Base-by-base conservation (phyloP, 257 asterid genomes). In the Solanum corneliomulleri region DNA sequence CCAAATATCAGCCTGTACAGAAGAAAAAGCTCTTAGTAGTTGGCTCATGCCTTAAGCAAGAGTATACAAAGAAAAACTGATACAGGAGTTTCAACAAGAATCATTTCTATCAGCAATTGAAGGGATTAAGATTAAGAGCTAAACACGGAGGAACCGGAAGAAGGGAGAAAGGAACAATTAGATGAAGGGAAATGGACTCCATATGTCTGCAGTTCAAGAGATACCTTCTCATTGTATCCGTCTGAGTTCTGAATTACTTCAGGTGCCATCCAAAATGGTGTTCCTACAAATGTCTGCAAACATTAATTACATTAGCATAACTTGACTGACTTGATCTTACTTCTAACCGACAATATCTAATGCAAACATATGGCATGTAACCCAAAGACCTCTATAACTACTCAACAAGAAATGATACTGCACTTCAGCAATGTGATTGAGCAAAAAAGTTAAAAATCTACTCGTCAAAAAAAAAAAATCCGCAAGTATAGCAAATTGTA, bases 201-300 rank as follows among this genome's bases (percentile, higher is more conserved):
- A n/a, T 64, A 42, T 35, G 69, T 86, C 83, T 69, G 69, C 85
- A 81, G 69, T 81, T 49, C 69, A 83, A 87, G 83, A 75, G 76
- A 83, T 91, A 93, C 99, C 99, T 97, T 97, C 90, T 97, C 99
- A 89, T 97, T 96, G 90, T 97, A 97, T 90, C 99, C 99, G 35
- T 97, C 99, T 60, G 99, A 89, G 89, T 97, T 97, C 91, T 97
- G 99, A 92, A 97, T 97, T 82, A 97, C 99, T 93, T 97, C 99
- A 52, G 99, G 99, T 85, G 99, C 99, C 99, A 97, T 97, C 99
- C 99, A 97, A 88, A 97, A 97, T 80, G 99, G 99, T 83, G 99
- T 97, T 88, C 99, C 99, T 91, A 97, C 99, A 93, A 97, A 97
- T 86, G 99, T 97, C 99, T 97, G 95, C 80, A 87, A 93, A 89